phyloP scores from a whole-genome alignment of 2,329 filamentous ascomycete genomes.

The Sporothrix inflata region DNA sequence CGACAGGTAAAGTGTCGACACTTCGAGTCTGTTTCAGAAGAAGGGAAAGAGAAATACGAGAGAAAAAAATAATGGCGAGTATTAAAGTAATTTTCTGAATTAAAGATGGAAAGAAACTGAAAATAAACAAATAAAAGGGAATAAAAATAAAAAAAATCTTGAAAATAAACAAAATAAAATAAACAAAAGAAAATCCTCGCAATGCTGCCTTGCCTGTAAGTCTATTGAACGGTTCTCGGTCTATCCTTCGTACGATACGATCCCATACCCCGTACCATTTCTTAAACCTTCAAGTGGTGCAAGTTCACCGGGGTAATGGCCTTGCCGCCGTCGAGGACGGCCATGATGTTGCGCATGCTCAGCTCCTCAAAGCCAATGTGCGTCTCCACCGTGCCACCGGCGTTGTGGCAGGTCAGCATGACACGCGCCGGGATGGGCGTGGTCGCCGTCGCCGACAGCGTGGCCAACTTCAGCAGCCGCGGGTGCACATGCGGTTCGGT shows the following conservation, averaged over 20 bases:
- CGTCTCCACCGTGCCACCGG: constrained; percentile 67
- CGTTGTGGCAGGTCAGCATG: constrained; percentile 68
- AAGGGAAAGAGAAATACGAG: not conserved
- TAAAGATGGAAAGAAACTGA: not conserved
- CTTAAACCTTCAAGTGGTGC: constrained; percentile 49
- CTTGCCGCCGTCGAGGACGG: constrained; percentile 55
- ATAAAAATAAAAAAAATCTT: not conserved
- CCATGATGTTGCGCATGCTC: constrained; percentile 68
- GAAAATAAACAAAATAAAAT: not conserved
- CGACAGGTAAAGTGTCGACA: not conserved
- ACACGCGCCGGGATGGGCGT: constrained; percentile 39
- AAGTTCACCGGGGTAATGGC: constrained; percentile 66
- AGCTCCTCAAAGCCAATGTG: constrained; percentile 68
- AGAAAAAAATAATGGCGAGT: not conserved
- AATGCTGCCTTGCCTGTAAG: not conserved
- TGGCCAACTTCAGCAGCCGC: constrained; percentile 48
- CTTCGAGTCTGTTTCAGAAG: not conserved
- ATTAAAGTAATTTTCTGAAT: too few species aligned
- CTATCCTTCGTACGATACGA: not conserved
- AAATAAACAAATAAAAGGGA: not conserved
- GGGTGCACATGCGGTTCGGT: constrained; percentile 60
- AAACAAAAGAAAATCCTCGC: not conserved
- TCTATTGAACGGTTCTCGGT: not conserved
- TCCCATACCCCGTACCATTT: too few species aligned
- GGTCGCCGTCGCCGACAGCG: constrained; percentile 27